Percentiles rank a stretch among this genome's conserved stretches.
Evolutionary conservation across 345 rosid species (phyloP).

Genomic region (Hirschfeldia incana): DNA sequence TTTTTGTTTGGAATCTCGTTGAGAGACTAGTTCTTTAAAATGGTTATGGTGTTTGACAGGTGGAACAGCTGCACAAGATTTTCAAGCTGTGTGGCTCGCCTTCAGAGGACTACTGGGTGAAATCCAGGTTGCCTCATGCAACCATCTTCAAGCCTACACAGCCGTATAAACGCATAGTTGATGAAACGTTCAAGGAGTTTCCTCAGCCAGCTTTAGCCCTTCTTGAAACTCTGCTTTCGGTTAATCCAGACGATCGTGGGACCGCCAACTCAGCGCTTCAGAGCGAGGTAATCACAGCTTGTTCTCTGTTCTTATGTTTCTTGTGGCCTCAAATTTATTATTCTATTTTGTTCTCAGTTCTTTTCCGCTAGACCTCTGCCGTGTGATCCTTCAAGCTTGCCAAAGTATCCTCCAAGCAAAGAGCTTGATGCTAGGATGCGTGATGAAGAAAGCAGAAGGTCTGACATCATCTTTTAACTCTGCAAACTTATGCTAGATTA

Average conservation of each 20-base stretch:
- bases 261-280: slow-evolving; percentile 75
- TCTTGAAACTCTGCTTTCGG: slow-evolving; percentile 81
- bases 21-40: background rate
- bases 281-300: slow-evolving; percentile 64
- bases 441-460: slow-evolving; percentile 96
- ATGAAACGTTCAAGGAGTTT: slow-evolving; percentile 91
- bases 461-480: background rate
- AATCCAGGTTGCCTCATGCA: slow-evolving; percentile 95
- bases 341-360: slow-evolving; percentile 55
- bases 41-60: slow-evolving; percentile 50
- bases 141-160: slow-evolving; percentile 97
- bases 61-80: slow-evolving; percentile 97
- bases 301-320: slow-evolving; percentile 29
- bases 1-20: background rate
- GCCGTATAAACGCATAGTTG: slow-evolving; percentile 89
- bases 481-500: background rate
- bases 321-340: slow-evolving; percentile 2
- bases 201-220: slow-evolving; percentile 84
- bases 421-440: slow-evolving; percentile 95
- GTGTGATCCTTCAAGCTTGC: slow-evolving; percentile 94
- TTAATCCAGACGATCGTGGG: slow-evolving; percentile 94
- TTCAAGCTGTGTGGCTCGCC: slow-evolving; percentile 99
- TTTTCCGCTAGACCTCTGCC: slow-evolving; percentile 81
- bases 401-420: slow-evolving; percentile 96
- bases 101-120: slow-evolving; percentile 90